Conservation (phyloP, 2,329 filamentous ascomycete genomes). For the Diaporthe ampelina region DNA sequence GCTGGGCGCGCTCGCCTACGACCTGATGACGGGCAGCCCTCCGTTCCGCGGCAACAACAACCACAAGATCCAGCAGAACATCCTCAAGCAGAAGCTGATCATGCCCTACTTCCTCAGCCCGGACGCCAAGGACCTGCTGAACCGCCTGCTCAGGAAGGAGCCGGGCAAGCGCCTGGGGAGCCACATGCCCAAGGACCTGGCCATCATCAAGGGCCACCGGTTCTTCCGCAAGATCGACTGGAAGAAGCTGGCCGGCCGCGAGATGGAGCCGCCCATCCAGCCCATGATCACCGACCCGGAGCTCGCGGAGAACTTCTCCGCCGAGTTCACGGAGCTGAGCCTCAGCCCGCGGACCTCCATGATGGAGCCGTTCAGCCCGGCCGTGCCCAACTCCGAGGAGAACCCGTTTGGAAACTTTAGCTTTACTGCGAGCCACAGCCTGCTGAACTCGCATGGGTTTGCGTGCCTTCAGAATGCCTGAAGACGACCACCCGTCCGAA, state of each 20-base stretch:
- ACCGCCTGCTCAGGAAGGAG: conserved; percentile 90
- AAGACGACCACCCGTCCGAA: neutral
- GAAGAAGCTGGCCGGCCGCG: conserved; percentile 85
- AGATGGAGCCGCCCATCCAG: conserved; percentile 89
- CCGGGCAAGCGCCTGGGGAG: conserved; percentile 90
- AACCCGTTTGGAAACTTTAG: conserved; percentile 75
- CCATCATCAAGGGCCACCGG: conserved; percentile 88
- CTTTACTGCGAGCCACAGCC: conserved; percentile 71
- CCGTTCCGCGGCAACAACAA: conserved; percentile 94
- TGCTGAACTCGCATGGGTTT: conserved; percentile 48
- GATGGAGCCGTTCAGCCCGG: conserved; percentile 56
- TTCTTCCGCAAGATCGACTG: conserved; percentile 99
- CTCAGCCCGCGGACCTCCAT: conserved; percentile 72
- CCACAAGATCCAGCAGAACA: conserved; percentile 95
- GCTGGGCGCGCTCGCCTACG: conserved; percentile 90
- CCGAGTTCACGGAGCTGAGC: conserved; percentile 90
- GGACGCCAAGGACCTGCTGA: conserved; percentile 95
- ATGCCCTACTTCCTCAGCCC: conserved; percentile 92
- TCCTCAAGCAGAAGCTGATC: conserved; percentile 89
- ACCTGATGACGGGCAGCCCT: conserved; percentile 91
- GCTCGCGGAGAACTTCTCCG: conserved; percentile 94
- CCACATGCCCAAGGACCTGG: conserved; percentile 89
- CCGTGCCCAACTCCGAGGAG: conserved; percentile 57
- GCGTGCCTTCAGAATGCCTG: conserved; percentile 33
- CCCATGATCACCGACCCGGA: conserved; percentile 96